Evolutionary conservation across 2,329 filamentous ascomycete genomes (phyloP), one percentile per base, ranked within the genome.

Genomic region (Sclerotinia trifoliorum): DNA sequence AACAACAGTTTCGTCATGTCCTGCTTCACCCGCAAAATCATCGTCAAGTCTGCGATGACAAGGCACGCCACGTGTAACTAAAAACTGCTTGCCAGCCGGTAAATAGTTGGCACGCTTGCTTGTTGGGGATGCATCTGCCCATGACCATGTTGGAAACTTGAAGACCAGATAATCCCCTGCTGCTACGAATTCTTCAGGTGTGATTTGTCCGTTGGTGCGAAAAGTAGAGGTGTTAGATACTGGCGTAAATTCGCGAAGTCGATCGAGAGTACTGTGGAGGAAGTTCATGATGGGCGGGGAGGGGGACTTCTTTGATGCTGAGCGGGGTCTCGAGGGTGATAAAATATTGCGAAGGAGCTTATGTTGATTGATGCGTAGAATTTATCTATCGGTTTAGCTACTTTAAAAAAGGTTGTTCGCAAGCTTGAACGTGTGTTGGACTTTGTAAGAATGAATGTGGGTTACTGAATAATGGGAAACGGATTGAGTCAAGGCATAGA

Each of bases 131-230:
- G 94, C 94, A 75, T 95, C 92, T 73, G 91, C 89, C 95, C 95
- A 99, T 62, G 92, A 91, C 95, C 95, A 99, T 69, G 94, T 96
- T 11, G 94, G 95, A 81, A 99, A 99, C 83, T 97, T 98, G 88
- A 96, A 97, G 77, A 97, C 94, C 49, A 99, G 88, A 79, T 98
- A 99, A 82, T 99, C 95, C 75, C 95, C 95, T 4, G 95, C 95
- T 5, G 91, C 90, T 63, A 97, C 85, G 80, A 99, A 99, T 84
- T 99, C 95, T 77, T 97, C 94, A 24, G 94, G 94, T 0, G 94
- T 98, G 80, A 99, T 95, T 82, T 98, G 92, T 73, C 95, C 95
- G 5, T 94, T 97, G 75, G 88, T 86, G 75, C 94, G 92, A 81
- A 99, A 99, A 72, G 92, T 98, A 4, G 94, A 98, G 65, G 88